Conservation (phyloP, 2,329 filamentous ascomycete genomes). For the Gremmenia infestans region DNA sequence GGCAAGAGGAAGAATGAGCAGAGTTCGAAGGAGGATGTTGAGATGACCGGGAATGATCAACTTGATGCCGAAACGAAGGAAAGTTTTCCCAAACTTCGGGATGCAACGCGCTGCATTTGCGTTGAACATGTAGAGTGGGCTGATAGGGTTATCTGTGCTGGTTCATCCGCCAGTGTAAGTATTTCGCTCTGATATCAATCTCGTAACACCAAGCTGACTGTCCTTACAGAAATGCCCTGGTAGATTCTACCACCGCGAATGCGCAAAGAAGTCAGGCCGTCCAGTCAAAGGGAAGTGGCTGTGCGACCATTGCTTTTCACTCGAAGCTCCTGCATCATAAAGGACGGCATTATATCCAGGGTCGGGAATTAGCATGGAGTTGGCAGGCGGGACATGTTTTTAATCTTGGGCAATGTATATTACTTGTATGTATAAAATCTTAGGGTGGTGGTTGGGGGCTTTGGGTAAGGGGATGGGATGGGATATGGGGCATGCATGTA, state of each 20-base stretch:
- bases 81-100: neutral
- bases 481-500: neutral
- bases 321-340: conserved; percentile 4
- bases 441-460: neutral
- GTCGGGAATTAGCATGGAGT: conserved; percentile 9
- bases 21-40: conserved; percentile 12
- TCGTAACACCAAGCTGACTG: neutral
- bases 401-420: neutral
- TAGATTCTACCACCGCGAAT: conserved; percentile 17
- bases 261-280: conserved; percentile 10
- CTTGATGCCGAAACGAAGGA: neutral
- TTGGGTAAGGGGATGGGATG: neutral
- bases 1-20: neutral
- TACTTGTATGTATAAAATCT: neutral
- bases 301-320: conserved; percentile 15
- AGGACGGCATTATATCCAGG: neutral
- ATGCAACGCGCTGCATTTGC: conserved; percentile 3
- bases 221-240: conserved; percentile 14
- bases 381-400: neutral
- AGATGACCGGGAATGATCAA: neutral
- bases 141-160: conserved; percentile 18
- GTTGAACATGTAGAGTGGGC: conserved; percentile 13
- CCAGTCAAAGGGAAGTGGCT: conserved; percentile 7
- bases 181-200: neutral
- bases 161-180: conserved; percentile 13